Percentiles rank a stretch among this genome's conserved stretches.
phyloP scores from a whole-genome alignment of 116 monocot species.

The Trichopus zeylanicus region DNA sequence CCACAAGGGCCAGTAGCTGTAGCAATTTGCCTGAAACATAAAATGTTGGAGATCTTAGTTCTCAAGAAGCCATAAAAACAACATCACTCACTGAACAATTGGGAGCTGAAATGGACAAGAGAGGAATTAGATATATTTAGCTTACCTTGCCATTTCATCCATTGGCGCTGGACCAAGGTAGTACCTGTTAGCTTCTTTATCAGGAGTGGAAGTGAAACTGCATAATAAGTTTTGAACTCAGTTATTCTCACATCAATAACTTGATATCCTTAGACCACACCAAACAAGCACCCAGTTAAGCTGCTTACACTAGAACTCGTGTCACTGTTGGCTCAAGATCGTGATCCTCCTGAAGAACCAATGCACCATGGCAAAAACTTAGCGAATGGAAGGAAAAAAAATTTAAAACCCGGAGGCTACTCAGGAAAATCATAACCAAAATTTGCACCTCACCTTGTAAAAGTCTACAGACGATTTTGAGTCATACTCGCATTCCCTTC shows the following conservation, averaged over 20 bases:
- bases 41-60: background rate
- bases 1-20: slow-evolving; percentile 88
- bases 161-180: slow-evolving; percentile 92
- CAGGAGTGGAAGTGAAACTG: slow-evolving; percentile 89
- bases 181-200: slow-evolving; percentile 64
- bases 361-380: background rate
- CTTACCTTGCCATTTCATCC: slow-evolving; percentile 92
- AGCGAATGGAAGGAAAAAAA: background rate
- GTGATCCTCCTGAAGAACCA: slow-evolving; percentile 51
- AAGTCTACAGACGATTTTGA: slow-evolving; percentile 59
- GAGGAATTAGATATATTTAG: background rate
- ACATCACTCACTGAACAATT: background rate
- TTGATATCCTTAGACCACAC: no score
- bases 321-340: slow-evolving; percentile 38
- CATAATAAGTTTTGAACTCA: background rate
- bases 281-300: background rate
- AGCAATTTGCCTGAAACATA: slow-evolving; percentile 77
- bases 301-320: slow-evolving; percentile 74
- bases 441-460: slow-evolving; percentile 51
- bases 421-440: background rate
- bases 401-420: no score
- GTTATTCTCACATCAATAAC: background rate
- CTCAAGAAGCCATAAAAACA: background rate
- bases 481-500: slow-evolving; percentile 95
- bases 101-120: background rate